Evolutionary conservation across 805 yeast genomes (phyloP).

Genomic region (Sugiyamaella marilandica): DNA sequence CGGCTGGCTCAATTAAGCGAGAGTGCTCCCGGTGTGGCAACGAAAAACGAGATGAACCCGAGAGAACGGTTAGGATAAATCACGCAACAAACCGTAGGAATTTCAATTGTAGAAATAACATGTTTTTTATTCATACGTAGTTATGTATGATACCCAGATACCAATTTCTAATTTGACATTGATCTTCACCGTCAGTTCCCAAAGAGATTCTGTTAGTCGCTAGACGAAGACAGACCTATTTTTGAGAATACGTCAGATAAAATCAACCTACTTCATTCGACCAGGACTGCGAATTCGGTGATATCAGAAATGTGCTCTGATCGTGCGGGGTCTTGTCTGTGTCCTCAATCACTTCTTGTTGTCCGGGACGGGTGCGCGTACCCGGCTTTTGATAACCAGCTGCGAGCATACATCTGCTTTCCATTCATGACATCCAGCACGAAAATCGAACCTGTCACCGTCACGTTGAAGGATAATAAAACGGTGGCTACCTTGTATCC

Average conservation of each 20-base stretch:
- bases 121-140: background rate
- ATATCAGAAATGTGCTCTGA: too few species aligned
- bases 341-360: too few species aligned
- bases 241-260: too few species aligned
- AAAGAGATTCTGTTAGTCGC: too few species aligned
- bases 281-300: too few species aligned
- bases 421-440: background rate
- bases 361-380: background rate
- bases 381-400: background rate
- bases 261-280: too few species aligned
- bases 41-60: background rate
- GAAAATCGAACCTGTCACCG: conserved; percentile 54
- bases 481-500: conserved; percentile 58
- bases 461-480: conserved; percentile 54
- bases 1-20: background rate
- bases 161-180: too few species aligned
- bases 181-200: too few species aligned
- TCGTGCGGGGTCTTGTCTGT: too few species aligned
- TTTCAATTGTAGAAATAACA: background rate
- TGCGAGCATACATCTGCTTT: background rate
- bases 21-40: background rate
- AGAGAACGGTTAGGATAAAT: background rate
- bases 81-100: background rate
- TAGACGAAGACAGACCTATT: too few species aligned
- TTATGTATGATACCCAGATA: background rate